Evolutionary conservation across 2,329 filamentous ascomycete genomes (phyloP), one percentile per base, ranked within the genome.

Genomic region (Elsinoe australis): DNA sequence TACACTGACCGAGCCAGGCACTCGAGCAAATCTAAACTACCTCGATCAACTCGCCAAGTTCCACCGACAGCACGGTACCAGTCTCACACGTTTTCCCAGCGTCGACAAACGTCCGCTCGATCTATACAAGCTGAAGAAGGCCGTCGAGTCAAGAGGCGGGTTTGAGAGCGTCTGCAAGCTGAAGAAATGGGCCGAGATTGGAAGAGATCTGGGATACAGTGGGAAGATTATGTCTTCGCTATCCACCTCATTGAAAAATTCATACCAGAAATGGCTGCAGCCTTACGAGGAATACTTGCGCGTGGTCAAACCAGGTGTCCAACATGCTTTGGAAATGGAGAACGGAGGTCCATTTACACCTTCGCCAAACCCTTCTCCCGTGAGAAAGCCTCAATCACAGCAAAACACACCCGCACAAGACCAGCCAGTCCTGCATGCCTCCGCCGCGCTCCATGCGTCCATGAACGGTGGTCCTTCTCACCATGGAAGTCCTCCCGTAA

Each of bases 201-300:
- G 92, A 26, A 82, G 92, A 60, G 92, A 96, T 63, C 71, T 98
- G 39, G 92, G 92, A 48, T 98, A 98, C 67, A 96, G 90, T 62
- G 92, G 92, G 62, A 98, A 98, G 71, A 98, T 98, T 54, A 98
- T 98, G 92, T 96, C 90, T 2, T 96, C 92, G 6, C 71, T 98
- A 38, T 98, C 92, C 4, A 98, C 92, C 0, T 96, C 92, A 4
- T 76, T 98, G 33, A 98, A 96, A 65, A 98, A 98, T 65, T 96
- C 92, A 0, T 98, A 94, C 59, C 88, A 95, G 64, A 83, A 90
- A 67, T 98, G 92, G 87, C 80, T 98, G 3, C 87, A 88, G 61
- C 92, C 92, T 0, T 98, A 96, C 59, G 92, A 98, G 66, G 88
- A 96, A 54, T 98, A 95, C 62, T 71, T 98, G 34, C 79, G 85